These are phyloP conservation scores for Diaporthe capsici DNA, from an alignment of 2,329 filamentous ascomycete genomes.

Conservation along the genomic window DNA sequence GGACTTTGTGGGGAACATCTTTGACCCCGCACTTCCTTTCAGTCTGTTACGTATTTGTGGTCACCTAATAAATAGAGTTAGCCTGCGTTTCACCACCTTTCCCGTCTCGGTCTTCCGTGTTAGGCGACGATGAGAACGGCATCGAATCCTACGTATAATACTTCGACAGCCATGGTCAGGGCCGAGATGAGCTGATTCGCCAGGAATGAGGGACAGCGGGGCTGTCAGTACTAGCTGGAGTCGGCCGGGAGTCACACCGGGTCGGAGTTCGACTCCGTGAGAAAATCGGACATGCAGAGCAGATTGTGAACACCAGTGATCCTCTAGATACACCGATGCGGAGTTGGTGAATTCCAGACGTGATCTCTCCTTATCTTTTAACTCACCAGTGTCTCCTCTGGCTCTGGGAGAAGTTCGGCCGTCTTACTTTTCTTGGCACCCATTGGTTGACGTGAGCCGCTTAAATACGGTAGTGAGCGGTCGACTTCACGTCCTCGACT, in stretches of 20 bases:
- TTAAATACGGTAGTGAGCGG: background rate
- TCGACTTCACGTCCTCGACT: background rate
- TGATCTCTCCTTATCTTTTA: background rate
- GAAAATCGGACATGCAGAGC: background rate
- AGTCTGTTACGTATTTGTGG: background rate
- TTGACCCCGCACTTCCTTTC: slow-evolving; percentile 4
- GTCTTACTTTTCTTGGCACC: slow-evolving; percentile 2
- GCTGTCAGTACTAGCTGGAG: background rate
- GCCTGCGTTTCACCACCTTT: background rate
- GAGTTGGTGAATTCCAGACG: background rate
- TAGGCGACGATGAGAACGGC: background rate
- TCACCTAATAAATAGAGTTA: background rate
- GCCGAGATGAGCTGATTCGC: background rate
- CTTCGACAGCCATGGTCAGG: background rate
- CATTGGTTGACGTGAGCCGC: background rate
- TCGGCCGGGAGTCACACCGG: slow-evolving; percentile 1
- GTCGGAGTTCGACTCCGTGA: background rate
- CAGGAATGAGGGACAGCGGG: background rate
- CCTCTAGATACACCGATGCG: background rate
- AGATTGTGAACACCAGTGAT: background rate
- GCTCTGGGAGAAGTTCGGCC: background rate
- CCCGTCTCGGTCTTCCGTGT: background rate
- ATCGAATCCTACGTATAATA: slow-evolving; percentile 3
- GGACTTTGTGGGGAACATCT: slow-evolving; percentile 1
- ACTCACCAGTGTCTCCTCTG: background rate